A percentile compares a stretch with the other conserved stretches of the same genome.
These are phyloP conservation scores for Hypoxylon sp. DNA, from an alignment of 2,329 filamentous ascomycete species.

Conservation along the genomic window DNA sequence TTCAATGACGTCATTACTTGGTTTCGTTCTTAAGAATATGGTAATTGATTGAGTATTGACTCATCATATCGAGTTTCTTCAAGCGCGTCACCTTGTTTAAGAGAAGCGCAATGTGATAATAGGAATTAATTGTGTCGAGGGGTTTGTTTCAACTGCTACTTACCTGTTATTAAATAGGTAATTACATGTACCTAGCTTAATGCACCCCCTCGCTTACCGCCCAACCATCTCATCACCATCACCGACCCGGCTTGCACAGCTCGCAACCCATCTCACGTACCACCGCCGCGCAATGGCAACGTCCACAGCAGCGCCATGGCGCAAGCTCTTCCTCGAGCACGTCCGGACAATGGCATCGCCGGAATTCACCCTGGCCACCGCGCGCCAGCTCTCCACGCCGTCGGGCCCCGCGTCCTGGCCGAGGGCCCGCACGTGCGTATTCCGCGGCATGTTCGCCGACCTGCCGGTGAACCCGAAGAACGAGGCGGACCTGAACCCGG, in stretches of 20 bases:
- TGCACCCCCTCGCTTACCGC: conserved; percentile 31
- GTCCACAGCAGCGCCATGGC: conserved; percentile 63
- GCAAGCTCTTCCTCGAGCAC: conserved; percentile 63
- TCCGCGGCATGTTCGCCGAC: conserved; percentile 83
- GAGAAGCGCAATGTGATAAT: not conserved
- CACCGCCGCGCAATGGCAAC: conserved; percentile 26
- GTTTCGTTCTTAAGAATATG: not conserved
- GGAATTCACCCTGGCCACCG: conserved; percentile 63
- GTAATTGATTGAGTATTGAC: conserved; percentile 19
- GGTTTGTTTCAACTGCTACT: not conserved
- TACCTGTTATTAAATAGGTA: not conserved
- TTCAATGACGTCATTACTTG: conserved; percentile 28
- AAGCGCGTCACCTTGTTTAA: not conserved
- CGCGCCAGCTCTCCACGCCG: conserved; percentile 54
- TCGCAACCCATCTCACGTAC: conserved; percentile 33
- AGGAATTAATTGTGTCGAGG: not conserved
- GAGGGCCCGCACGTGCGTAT: conserved; percentile 83
- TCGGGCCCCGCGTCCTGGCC: conserved; percentile 58
- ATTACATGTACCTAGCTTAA: conserved; percentile 4
- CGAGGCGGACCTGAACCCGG: conserved; percentile 76
- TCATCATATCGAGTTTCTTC: conserved; percentile 1
- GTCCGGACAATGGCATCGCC: conserved; percentile 60
- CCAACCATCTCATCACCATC: conserved; percentile 23
- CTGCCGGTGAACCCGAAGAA: conserved; percentile 80
- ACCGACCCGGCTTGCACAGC: conserved; percentile 39